Evolutionary conservation across 495 filamentous ascomycete species (phyloP), one percentile per base, ranked within the genome.

Genomic region (Hypoxylon rickii): DNA sequence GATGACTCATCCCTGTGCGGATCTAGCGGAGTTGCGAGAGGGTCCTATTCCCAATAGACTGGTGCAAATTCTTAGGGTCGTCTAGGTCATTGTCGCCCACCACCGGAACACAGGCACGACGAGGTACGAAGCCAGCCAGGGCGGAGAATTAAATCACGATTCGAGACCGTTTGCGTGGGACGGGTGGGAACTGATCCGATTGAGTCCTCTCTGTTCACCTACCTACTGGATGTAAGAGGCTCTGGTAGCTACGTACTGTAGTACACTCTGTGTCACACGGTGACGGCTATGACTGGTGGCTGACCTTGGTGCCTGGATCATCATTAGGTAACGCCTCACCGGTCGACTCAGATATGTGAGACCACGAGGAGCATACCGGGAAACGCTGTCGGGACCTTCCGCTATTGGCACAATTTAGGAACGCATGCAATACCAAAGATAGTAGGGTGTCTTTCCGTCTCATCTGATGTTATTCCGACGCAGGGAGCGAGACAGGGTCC

Each of bases 111-210:
- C 46, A 54, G 32, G 53, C 32, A 46, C 40, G 44, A 54, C 53
- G 49, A 31, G 41, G 15, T 39, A 57, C 48, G 29, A 41, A 42
- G 36, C 43, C 49, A 45, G 36, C 50, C 39, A 24, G 21, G 39
- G 48, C 59, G 59, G 59, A 63, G 49, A 63, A 63, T 63, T 50
- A 57, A n/a, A 63, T 63, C 53, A 63, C 58, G 58, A 57, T 53
- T 45, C 53, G 52, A 62, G 58, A 62, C 59, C 54, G 59, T 53
- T 63, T 57, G 53, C 43, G 59, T 63, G 53, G 44, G 58, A 63
- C 59, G 16, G 16, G 15, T 53, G 18, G 59, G 49, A 63, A 54
- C 31, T 29, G 20, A 58, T 58, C 59, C 59, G 59, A 63, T 63
- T 63, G 49, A 49, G 38, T 49, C 3, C 43, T 26, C 31, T 53